Percentiles rank a stretch among this genome's conserved stretches.
Evolutionary conservation across 805 yeast genomes (phyloP).

Genomic region (Hanseniaspora valbyensis): DNA sequence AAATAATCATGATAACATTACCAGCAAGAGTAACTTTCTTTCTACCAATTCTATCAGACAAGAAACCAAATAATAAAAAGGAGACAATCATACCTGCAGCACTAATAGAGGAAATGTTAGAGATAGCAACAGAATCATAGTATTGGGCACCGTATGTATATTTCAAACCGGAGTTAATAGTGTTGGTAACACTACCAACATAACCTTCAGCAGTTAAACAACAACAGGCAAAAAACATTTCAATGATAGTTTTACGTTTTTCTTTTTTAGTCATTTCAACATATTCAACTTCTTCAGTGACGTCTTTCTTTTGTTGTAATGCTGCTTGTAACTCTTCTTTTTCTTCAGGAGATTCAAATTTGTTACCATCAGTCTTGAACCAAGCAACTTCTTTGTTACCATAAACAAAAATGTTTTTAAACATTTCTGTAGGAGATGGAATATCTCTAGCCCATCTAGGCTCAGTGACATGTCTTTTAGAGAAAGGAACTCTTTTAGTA

Average conservation of each 20-base stretch:
- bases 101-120: slow-evolving; percentile 76
- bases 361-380: background rate
- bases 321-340: background rate
- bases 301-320: background rate
- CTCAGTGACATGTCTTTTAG: slow-evolving; percentile 7
- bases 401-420: background rate
- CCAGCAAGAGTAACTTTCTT: slow-evolving; percentile 75
- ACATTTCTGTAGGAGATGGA: background rate
- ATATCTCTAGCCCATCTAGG: slow-evolving; percentile 14
- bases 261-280: background rate
- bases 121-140: slow-evolving; percentile 53
- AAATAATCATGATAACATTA: slow-evolving; percentile 59
- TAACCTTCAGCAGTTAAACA: slow-evolving; percentile 86
- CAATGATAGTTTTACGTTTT: slow-evolving; percentile 4
- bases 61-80: slow-evolving; percentile 65
- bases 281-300: background rate
- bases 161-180: slow-evolving; percentile 64
- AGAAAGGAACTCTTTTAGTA: too few relatives aligned
- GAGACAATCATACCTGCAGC: slow-evolving; percentile 90
- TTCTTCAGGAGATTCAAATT: slow-evolving; percentile 8
- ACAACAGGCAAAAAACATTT: slow-evolving; percentile 13
- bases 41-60: slow-evolving; percentile 72
- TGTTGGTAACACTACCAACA: slow-evolving; percentile 70
- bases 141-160: slow-evolving; percentile 56
- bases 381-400: slow-evolving; percentile 10